Evolutionary conservation across 306 rosid species (phyloP).

Genomic region (Vachellia collinsii): DNA sequence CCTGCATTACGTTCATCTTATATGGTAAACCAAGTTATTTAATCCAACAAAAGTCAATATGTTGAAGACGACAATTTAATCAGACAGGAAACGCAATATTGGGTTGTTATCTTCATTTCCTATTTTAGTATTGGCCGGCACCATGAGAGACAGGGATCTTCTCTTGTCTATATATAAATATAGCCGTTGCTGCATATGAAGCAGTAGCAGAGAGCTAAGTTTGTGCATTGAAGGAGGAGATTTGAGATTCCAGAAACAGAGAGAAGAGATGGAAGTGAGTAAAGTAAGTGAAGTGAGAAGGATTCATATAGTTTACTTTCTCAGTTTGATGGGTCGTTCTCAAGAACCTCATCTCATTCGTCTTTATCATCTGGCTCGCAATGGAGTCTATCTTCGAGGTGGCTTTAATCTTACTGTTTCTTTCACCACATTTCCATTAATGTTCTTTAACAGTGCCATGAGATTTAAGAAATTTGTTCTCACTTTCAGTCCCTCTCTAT

Average conservation of each 20-base stretch:
- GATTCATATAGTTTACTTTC: constrained; percentile 73
- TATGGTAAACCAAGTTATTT: too few species aligned
- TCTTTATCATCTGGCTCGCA: constrained; percentile 63
- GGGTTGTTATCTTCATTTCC: constrained; percentile 32
- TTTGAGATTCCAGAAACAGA: neutral
- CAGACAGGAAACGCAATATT: neutral
- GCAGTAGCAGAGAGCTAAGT: constrained; percentile 26
- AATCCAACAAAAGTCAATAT: too few species aligned
- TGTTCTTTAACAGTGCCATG: too few species aligned
- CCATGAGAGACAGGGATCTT: constrained; percentile 64
- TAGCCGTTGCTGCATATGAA: neutral
- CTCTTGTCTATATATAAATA: constrained; percentile 4
- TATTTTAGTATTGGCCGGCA: constrained; percentile 45
- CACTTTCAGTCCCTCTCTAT: too few species aligned
- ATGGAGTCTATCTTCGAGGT: constrained; percentile 83
- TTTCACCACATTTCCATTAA: too few species aligned
- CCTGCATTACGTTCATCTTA: constrained; percentile 37
- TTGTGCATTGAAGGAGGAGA: neutral
- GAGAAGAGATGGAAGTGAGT: constrained; percentile 52
- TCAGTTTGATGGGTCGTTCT: constrained; percentile 56
- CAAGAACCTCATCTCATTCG: constrained; percentile 34
- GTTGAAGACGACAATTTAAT: too few species aligned
- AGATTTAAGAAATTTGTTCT: neutral
- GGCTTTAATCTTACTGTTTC: neutral
- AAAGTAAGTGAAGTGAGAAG: constrained; percentile 63